Percentiles rank a stretch among this genome's conserved stretches.
Evolutionary conservation across 345 rosid species (phyloP).

Genomic region (Ailanthus altissimus): DNA sequence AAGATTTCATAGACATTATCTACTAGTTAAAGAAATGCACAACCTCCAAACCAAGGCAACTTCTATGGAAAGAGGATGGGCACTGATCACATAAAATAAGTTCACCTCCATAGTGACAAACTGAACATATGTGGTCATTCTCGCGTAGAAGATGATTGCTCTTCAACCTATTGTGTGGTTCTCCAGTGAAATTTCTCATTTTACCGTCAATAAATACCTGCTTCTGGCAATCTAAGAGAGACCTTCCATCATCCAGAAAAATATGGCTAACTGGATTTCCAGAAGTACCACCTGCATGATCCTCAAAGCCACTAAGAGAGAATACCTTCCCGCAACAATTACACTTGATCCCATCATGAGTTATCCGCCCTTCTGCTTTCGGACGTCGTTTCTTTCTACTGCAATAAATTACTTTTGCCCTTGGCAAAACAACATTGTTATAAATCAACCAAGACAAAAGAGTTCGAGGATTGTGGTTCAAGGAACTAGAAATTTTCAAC

Average conservation of each 20-base stretch:
- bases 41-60: slow-evolving; percentile 73
- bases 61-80: slow-evolving; percentile 80
- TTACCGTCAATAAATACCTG: slow-evolving; percentile 33
- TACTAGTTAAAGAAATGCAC: slow-evolving; percentile 13
- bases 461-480: slow-evolving; percentile 48
- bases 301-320: slow-evolving; percentile 50
- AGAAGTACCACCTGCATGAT: slow-evolving; percentile 50
- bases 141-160: slow-evolving; percentile 35
- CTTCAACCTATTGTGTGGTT: slow-evolving; percentile 29
- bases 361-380: slow-evolving; percentile 55
- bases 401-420: slow-evolving; percentile 52
- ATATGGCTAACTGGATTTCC: slow-evolving; percentile 54
- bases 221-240: slow-evolving; percentile 64
- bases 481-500: slow-evolving; percentile 35
- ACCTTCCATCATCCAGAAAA: slow-evolving; percentile 73
- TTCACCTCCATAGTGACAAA: slow-evolving; percentile 83
- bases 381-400: slow-evolving; percentile 28
- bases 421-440: slow-evolving; percentile 55
- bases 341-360: slow-evolving; percentile 71
- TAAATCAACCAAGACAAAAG: slow-evolving; percentile 77
- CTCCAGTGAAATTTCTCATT: slow-evolving; percentile 26
- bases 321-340: slow-evolving; percentile 58
- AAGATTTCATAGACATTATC: not conserved
- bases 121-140: slow-evolving; percentile 65
- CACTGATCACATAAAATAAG: slow-evolving; percentile 75